Base-by-base conservation (phyloP, 78 protist species). In the Guillardia theta region DNA sequence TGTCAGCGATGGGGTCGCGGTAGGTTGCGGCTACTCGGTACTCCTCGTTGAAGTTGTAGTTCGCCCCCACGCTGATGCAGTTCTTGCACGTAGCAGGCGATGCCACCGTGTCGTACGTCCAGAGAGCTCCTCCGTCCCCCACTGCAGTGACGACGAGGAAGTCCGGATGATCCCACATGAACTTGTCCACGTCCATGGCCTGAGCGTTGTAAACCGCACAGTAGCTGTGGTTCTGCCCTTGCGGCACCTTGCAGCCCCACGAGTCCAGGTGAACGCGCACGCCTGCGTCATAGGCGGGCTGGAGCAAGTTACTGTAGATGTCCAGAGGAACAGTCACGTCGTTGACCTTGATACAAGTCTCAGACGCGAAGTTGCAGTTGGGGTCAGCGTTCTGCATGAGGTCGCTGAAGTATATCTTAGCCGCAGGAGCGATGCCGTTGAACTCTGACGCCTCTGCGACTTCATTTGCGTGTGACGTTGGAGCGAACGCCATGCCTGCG, bases 341-440 rank as follows among this genome's bases (percentile, higher is more conserved):
- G 1, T n/a, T 30, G 53, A 43, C 90, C 44, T 48, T 18, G 45
- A 8, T 37, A 50, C 90, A 78, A 10, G 24, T 18, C 33, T 43
- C 15, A 2, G 37, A 46, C 30, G 90, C 53, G 0, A 43, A 10
- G 39, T 78, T 78, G 90, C 90, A 78, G 50, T 78, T 43, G 44
- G 90, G 90, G 90, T 37, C 45, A 30, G 90, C 90, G 48, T 78
- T 78, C 33, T 43, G 90, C 90, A 43, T 37, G 53, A 78, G 43
- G 48, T 78, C 90, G 45, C 53, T 78, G 48, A 78, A 78, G 48
- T 24, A 43, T 0, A 78, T 37, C 90, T 78, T 78, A 1, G 90
- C 90, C 6, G 37, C 90, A 2, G 47, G 15, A 2, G 44, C 90
- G 18, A 78, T 18, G 33, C 90, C 90, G 3, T 78, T 37, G 53